Evolutionary conservation across 2,329 filamentous ascomycete genomes (phyloP), one percentile per base, ranked within the genome.

Genomic region (Intubia oerlemansii): DNA sequence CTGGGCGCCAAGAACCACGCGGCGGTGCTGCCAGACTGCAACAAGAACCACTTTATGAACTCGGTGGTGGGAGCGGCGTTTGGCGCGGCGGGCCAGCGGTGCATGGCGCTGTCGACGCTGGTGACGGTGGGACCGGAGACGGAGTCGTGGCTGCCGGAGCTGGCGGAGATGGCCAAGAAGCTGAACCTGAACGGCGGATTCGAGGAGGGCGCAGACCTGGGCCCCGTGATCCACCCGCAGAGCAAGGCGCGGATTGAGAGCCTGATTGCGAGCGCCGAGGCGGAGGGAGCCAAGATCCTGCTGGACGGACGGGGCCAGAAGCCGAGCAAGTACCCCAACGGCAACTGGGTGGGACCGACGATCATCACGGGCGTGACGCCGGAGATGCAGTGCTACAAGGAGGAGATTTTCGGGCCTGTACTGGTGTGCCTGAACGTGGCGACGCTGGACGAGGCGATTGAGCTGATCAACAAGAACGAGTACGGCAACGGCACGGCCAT

Each of bases 1-100:
- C 55, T 88, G 36, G 80, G 79, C 23, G 79, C 79, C 39, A 88
- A 88, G 65, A 88, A 88, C 60, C 79, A 88, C 49, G 78, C 78
- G 17, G 75, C 76, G 30, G 71, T 88, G 17, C 64, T 85, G 35
- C 79, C 79, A 12, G 79, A 88, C 56, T 77, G 72, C 57, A 84
- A 88, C 59, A 85, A 82, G 65, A 84, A 88, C 57, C 76, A 84
- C 43, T 79, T 81, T 39, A 56, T 88, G 43, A 88, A 85, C 54
- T 74, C 76, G 24, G 78, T 88, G 38, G 66, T 78, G 5, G 80
- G 79, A 38, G 79, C 80, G 19, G 79, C 80, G 14, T 88, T 88
- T 40, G 79, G 79, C 38, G 79, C 79, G 37, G 79, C 79, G 15
- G 79, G 79, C 21, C 79, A 88, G 57, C 62, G 79, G 36, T 88